phyloP scores from a whole-genome alignment of 2,329 filamentous ascomycete genomes.

The Aspergillus fumigatus region DNA sequence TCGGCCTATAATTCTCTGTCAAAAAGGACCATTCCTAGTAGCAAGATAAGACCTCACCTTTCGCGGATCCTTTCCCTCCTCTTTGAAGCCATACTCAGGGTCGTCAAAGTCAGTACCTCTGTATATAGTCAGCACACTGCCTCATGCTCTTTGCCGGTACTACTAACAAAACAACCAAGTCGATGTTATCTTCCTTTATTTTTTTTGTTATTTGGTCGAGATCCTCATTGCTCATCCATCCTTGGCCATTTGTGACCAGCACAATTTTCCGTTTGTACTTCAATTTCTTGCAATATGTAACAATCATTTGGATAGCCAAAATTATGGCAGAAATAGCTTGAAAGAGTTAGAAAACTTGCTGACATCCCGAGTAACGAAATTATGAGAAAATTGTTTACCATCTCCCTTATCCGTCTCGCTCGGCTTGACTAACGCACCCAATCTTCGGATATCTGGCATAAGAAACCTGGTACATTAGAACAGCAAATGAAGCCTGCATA shows the following conservation, averaged over 20 bases:
- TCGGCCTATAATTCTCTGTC: slow-evolving; percentile 43
- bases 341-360: slow-evolving; percentile 10
- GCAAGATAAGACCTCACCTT: slow-evolving; percentile 52
- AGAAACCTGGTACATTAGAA: slow-evolving; percentile 43
- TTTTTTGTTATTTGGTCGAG: slow-evolving; percentile 66
- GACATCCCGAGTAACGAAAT: background rate
- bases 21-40: background rate
- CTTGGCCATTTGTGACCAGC: slow-evolving; percentile 77
- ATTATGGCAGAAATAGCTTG: slow-evolving; percentile 75
- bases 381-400: slow-evolving; percentile 41
- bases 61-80: slow-evolving; percentile 69
- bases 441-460: slow-evolving; percentile 64
- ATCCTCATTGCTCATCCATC: slow-evolving; percentile 67
- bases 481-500: slow-evolving; percentile 2
- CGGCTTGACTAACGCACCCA: slow-evolving; percentile 61
- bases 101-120: slow-evolving; percentile 95
- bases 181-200: slow-evolving; percentile 70
- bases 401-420: slow-evolving; percentile 70
- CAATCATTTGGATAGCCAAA: slow-evolving; percentile 82
- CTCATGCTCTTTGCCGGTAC: background rate
- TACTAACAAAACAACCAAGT: slow-evolving; percentile 71
- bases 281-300: slow-evolving; percentile 69
- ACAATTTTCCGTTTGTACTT: slow-evolving; percentile 79
- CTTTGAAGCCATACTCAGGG: slow-evolving; percentile 80
- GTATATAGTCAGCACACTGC: slow-evolving; percentile 20